Evolutionary conservation across 352 stramenopile genomes (phyloP).

Genomic region (Aphanomyces astaci): DNA sequence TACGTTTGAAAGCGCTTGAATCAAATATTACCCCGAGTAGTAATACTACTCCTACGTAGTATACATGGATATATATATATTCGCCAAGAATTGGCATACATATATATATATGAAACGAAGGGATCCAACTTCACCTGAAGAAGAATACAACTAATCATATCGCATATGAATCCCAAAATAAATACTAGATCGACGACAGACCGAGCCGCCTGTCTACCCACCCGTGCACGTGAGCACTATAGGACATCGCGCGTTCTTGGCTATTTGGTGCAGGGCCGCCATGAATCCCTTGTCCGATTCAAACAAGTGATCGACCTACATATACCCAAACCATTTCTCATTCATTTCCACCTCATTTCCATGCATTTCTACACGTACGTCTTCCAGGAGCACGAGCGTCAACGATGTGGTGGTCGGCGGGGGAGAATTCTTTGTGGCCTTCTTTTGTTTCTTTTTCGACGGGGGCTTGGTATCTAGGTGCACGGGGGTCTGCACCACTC

Average conservation of each 20-base stretch:
- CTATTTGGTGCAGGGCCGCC: slow-evolving; percentile 58
- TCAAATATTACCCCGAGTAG: too few species aligned
- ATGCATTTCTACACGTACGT: slow-evolving; percentile 31
- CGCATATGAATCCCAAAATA: too few species aligned
- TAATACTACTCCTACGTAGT: too few species aligned
- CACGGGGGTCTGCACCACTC: slow-evolving; percentile 37
- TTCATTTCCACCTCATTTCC: neutral
- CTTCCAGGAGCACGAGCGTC: slow-evolving; percentile 79
- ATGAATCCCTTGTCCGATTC: slow-evolving; percentile 77
- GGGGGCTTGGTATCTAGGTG: neutral
- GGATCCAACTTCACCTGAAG: too few species aligned
- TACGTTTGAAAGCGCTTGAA: too few species aligned
- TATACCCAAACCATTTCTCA: neutral
- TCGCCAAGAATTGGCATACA: too few species aligned
- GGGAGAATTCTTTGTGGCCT: slow-evolving; percentile 30
- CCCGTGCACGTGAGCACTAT: slow-evolving; percentile 59
- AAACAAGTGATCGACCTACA: slow-evolving; percentile 61
- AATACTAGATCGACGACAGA: too few species aligned
- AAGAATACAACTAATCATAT: too few species aligned
- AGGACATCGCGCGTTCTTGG: slow-evolving; percentile 69
- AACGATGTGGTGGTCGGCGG: slow-evolving; percentile 33
- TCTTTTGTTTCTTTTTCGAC: slow-evolving; percentile 34
- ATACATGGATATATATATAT: too few species aligned
- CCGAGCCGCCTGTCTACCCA: too few species aligned
- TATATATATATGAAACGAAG: too few species aligned